Conservation (phyloP, 257 asterid genomes). For the Coffea eugenioides region DNA sequence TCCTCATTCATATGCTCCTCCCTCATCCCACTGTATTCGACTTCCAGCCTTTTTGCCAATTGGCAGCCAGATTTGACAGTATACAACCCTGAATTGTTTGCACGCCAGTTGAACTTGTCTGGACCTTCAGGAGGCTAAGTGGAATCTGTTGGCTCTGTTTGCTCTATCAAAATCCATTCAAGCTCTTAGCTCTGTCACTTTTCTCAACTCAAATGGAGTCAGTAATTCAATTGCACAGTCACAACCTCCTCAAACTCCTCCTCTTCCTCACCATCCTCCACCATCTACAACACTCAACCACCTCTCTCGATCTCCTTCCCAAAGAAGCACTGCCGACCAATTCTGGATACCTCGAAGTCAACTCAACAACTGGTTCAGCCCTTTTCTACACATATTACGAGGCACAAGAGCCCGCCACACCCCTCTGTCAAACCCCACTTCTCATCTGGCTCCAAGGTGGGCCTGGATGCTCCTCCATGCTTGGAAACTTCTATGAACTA, state of each 20-base stretch:
- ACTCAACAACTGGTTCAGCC: slow-evolving; percentile 65
- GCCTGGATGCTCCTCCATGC: slow-evolving; percentile 84
- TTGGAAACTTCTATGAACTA: slow-evolving; percentile 68
- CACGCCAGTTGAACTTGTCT: too few species aligned
- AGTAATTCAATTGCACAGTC: not conserved
- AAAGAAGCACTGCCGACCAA: slow-evolving; percentile 63
- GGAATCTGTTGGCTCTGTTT: too few species aligned
- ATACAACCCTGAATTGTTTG: too few species aligned
- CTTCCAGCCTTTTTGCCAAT: too few species aligned
- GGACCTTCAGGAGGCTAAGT: too few species aligned
- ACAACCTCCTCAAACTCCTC: slow-evolving; percentile 34
- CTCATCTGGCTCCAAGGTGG: slow-evolving; percentile 90
- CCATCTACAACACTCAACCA: slow-evolving; percentile 28
- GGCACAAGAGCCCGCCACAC: slow-evolving; percentile 36
- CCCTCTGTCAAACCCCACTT: slow-evolving; percentile 52
- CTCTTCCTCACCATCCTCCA: slow-evolving; percentile 32
- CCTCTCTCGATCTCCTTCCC: slow-evolving; percentile 34
- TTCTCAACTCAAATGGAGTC: slow-evolving; percentile 2
- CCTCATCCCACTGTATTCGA: too few species aligned
- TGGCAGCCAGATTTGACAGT: too few species aligned
- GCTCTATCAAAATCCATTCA: too few species aligned
- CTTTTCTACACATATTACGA: slow-evolving; percentile 77
- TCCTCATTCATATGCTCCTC: too few species aligned
- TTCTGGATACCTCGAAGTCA: slow-evolving; percentile 71
- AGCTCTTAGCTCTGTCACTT: too few species aligned